Evolutionary conservation across 2,329 filamentous ascomycete species (phyloP).

Genomic region (Stromatinia cepivora): DNA sequence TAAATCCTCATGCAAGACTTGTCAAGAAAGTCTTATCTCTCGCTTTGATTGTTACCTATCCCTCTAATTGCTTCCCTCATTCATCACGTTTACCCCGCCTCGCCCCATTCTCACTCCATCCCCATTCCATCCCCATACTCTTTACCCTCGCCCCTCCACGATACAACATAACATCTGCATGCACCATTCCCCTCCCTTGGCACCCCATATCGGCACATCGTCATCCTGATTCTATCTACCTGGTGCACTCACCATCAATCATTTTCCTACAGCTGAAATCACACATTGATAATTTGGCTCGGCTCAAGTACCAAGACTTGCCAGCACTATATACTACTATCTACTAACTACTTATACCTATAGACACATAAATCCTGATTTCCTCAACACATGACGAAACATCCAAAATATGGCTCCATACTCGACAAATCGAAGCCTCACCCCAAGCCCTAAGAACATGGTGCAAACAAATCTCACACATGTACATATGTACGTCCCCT

Average conservation of each 20-base stretch:
- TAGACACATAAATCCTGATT: background rate
- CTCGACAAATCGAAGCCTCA: background rate
- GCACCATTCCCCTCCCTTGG: slow-evolving; percentile 3
- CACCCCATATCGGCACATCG: background rate
- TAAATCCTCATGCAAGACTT: background rate
- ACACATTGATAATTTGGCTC: background rate
- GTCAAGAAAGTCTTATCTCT: slow-evolving; percentile 20
- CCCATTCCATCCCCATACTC: background rate
- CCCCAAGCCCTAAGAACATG: background rate
- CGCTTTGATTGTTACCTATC: background rate
- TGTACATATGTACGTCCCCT: background rate
- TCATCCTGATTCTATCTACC: background rate
- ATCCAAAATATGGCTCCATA: background rate
- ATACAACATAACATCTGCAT: slow-evolving; percentile 10
- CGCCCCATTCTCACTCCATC: background rate
- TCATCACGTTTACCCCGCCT: background rate
- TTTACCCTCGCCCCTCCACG: background rate
- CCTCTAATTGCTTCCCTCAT: background rate
- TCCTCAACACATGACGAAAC: background rate
- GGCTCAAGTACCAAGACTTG: slow-evolving; percentile 5
- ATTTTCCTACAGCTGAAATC: slow-evolving; percentile 1
- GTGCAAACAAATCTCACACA: background rate
- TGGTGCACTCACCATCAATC: background rate
- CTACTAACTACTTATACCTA: background rate
- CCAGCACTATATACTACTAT: background rate